Evolutionary conservation across 2,329 filamentous ascomycete genomes (phyloP), one percentile per base, ranked within the genome.

Genomic region (Fusarium haematococcum): DNA sequence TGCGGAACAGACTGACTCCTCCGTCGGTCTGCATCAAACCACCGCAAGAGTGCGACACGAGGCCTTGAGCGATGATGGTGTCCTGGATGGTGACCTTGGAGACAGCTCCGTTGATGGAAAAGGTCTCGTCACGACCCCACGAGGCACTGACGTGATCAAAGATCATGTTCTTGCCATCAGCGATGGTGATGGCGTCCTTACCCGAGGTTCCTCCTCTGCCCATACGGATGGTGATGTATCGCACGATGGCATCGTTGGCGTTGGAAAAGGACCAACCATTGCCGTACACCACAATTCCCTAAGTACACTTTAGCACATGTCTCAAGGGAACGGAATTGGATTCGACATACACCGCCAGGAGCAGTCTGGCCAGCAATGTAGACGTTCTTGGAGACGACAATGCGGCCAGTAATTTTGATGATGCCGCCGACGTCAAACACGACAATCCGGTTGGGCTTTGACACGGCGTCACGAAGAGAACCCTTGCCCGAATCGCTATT

Each of bases 111-210:
- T 81, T 87, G 75, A 89, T 88, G 14, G 84, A 85, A 72, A 88
- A 89, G 1, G 86, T 89, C 79, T 90, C 88, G 67, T 89, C 87
- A 13, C 86, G 86, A n/a, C 88, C 88, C 86, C 87, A 90, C 0
- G 86, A 84, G 18, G 87, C 85, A 23, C 84, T 86, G 35, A 89
- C 80, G 70, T 90, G 88, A 76, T 90, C 88, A 72, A 90, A 88
- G 54, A 90, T 89, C 82, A 90, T 88, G 70, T 85, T 87, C 35
- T 80, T 79, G 9, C 87, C 87, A 10, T 87, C 84, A 6, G 87
- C 88, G 65, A 90, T 89, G 20, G 83, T 86, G 48, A 89, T 83
- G 3, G 83, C 88, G 68, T 89, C 87, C 75, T 90, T 90, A 9
- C 87, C 87, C 4, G 84, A 85, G n/a, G 81, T 81, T 6, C 87